A percentile compares a stretch with the other conserved stretches of the same genome.
Evolutionary conservation across 2,329 filamentous ascomycete species (phyloP).

Genomic region (Aureobasidium pullulans): DNA sequence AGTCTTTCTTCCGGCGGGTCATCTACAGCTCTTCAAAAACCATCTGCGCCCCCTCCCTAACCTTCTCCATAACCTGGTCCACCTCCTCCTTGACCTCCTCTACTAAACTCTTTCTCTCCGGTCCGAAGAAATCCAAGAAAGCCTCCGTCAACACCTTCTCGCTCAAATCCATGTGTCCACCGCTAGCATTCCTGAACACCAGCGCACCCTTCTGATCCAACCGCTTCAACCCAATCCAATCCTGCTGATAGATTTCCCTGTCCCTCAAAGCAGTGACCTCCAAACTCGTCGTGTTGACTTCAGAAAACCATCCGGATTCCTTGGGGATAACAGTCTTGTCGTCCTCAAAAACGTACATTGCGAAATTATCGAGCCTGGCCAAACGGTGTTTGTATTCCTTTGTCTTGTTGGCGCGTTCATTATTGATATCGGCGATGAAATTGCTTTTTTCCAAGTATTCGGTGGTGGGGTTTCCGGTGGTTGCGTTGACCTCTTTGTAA

Average conservation of each 20-base stretch:
- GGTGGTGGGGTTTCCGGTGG: conserved; percentile 47
- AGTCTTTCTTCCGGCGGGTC: too few relatives aligned
- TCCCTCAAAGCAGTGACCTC: conserved; percentile 61
- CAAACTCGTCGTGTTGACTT: conserved; percentile 62
- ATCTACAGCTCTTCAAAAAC: neutral
- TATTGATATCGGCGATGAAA: conserved; percentile 93
- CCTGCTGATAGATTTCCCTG: conserved; percentile 70
- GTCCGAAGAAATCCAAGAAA: conserved; percentile 61
- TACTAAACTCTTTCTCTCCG: conserved; percentile 24
- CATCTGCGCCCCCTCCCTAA: neutral
- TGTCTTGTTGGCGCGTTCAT: conserved; percentile 74
- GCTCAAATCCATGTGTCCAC: conserved; percentile 71
- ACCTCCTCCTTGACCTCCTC: too few relatives aligned
- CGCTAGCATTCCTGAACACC: conserved; percentile 64
- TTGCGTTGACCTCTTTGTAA: conserved; percentile 62
- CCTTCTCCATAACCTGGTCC: too few relatives aligned
- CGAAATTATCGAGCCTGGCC: conserved; percentile 63
- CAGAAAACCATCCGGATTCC: conserved; percentile 83
- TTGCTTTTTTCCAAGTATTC: conserved; percentile 73
- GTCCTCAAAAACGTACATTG: conserved; percentile 83
- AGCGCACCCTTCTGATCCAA: conserved; percentile 75
- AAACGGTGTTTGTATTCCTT: conserved; percentile 64
- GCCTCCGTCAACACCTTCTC: conserved; percentile 58
- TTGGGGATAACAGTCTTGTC: conserved; percentile 84
- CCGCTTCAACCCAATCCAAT: conserved; percentile 81